These are phyloP conservation scores for Colletotrichum magnum DNA, from an alignment of 2,329 filamentous ascomycete species.

Conservation along the genomic window DNA sequence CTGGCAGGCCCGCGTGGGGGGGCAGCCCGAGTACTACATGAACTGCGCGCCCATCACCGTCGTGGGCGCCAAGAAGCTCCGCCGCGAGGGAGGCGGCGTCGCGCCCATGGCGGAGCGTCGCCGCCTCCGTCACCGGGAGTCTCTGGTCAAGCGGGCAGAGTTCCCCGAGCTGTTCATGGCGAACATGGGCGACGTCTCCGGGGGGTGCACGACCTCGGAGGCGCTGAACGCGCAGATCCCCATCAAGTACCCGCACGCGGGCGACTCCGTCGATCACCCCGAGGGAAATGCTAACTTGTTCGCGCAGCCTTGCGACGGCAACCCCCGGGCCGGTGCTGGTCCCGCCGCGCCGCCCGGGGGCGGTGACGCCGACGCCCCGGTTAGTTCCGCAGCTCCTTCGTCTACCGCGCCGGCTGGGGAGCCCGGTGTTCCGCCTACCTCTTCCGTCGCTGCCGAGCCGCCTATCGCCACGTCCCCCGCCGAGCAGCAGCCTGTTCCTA, in stretches of 20 bases:
- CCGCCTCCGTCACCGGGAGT: background rate
- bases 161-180: conserved; percentile 37
- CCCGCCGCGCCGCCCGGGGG: background rate
- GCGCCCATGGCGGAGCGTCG: no score
- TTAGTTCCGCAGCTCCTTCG: background rate
- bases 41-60: conserved; percentile 37
- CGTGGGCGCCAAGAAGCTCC: conserved; percentile 10
- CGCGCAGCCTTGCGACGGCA: conserved; percentile 30
- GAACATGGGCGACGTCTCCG: conserved; percentile 26
- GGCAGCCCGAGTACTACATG: conserved; percentile 36
- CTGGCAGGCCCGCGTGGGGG: conserved; percentile 29
- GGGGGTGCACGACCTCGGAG: conserved; percentile 31
- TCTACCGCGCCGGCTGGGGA: background rate
- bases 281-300: conserved; percentile 31
- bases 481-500: background rate
- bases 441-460: background rate
- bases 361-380: background rate
- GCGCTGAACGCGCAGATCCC: conserved; percentile 29
- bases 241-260: conserved; percentile 19
- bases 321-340: conserved; percentile 8
- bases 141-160: conserved; percentile 7
- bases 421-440: background rate
- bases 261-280: conserved; percentile 12
- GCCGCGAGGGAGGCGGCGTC: background rate
- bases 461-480: background rate